These are phyloP conservation scores for Pueraria montana DNA, from an alignment of 306 rosid genomes.

Conservation along the genomic window DNA sequence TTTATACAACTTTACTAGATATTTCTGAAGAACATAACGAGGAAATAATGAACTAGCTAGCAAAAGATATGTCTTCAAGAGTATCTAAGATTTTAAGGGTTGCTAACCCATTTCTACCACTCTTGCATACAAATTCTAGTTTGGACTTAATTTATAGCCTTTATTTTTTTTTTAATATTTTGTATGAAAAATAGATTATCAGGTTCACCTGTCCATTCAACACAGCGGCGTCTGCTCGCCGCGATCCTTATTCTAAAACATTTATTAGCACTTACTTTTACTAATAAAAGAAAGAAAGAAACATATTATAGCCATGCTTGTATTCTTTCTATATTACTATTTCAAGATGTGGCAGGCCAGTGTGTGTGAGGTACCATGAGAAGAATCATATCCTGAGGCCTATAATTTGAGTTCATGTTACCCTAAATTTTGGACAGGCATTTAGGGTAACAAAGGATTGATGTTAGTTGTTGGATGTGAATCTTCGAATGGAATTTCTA, in stretches of 20 bases:
- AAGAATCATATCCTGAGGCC: slow-evolving; percentile 40
- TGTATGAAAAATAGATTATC: slow-evolving; percentile 36
- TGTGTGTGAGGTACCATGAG: slow-evolving; percentile 4
- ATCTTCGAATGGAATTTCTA: slow-evolving; percentile 80
- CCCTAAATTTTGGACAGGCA: slow-evolving; percentile 40
- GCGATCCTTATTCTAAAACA: slow-evolving; percentile 61
- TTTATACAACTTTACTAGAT: neutral
- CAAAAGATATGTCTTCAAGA: neutral
- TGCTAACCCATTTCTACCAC: neutral
- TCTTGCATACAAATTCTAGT: neutral
- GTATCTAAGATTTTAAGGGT: neutral
- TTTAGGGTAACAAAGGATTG: slow-evolving; percentile 27
- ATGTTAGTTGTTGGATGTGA: slow-evolving; percentile 53
- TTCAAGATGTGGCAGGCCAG: slow-evolving; percentile 45
- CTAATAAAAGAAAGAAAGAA: neutral
- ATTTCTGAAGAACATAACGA: neutral
- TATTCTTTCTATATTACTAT: slow-evolving; percentile 34
- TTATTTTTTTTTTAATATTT: neutral
- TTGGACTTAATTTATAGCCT: neutral
- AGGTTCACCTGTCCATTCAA: slow-evolving; percentile 50
- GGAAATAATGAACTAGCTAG: neutral
- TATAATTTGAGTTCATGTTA: slow-evolving; percentile 21
- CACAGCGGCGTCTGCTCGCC: slow-evolving; percentile 76
- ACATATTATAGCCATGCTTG: slow-evolving; percentile 3
- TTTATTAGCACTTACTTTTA: slow-evolving; percentile 28